Evolutionary conservation across 805 yeast species (phyloP).

Genomic region (Candida xyloterini): DNA sequence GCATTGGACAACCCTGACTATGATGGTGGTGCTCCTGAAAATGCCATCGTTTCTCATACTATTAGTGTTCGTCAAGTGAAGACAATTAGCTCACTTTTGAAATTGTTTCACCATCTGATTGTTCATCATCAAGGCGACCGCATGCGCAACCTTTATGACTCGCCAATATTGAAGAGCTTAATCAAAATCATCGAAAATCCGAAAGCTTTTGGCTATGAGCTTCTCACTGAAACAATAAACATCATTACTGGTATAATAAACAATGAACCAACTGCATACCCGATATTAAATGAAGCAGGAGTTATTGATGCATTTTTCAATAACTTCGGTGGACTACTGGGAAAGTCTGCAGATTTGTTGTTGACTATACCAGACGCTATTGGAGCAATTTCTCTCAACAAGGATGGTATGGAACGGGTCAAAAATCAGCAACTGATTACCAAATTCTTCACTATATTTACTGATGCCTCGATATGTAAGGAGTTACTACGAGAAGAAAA

Average conservation of each 20-base stretch:
- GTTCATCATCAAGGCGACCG: constrained; percentile 80
- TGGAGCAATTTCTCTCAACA: constrained; percentile 80
- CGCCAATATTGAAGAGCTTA: constrained; percentile 64
- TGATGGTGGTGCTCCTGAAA: constrained; percentile 56
- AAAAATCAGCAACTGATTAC: constrained; percentile 37
- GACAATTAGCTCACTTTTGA: constrained; percentile 56
- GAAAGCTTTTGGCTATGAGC: constrained; percentile 60
- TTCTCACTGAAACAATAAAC: constrained; percentile 59
- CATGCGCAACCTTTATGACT: constrained; percentile 80
- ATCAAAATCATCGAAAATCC: constrained; percentile 58
- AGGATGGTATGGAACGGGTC: constrained; percentile 63
- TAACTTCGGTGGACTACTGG: constrained; percentile 52
- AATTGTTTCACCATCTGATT: constrained; percentile 60
- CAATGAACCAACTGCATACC: constrained; percentile 86
- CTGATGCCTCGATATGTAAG: constrained; percentile 46
- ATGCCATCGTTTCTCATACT: constrained; percentile 44
- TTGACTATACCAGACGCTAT: constrained; percentile 67
- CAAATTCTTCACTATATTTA: constrained; percentile 50
- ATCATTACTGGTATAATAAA: constrained; percentile 71
- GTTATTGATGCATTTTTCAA: constrained; percentile 63
- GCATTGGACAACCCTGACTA: constrained; percentile 57
- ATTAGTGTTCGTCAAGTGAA: constrained; percentile 61
- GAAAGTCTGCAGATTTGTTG: constrained; percentile 55
- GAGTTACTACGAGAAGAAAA: constrained; percentile 52
- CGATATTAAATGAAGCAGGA: constrained; percentile 74